These are phyloP conservation scores for Cyberlindnera saturnus DNA, from an alignment of 805 yeast species.

Conservation along the genomic window DNA sequence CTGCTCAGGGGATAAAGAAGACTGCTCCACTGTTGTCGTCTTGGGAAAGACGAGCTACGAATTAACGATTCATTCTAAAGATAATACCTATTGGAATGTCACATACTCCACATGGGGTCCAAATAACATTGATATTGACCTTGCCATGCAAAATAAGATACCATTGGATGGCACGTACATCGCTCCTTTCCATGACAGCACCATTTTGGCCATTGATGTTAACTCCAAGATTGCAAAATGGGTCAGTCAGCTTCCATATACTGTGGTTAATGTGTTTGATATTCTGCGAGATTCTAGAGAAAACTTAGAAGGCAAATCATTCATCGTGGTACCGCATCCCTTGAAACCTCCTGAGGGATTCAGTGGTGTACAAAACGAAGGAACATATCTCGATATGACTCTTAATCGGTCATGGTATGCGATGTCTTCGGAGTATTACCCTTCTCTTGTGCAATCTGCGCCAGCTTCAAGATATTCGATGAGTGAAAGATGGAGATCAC, in stretches of 20 bases:
- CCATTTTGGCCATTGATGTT: slow-evolving; percentile 69
- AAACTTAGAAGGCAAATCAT: slow-evolving; percentile 25
- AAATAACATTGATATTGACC: slow-evolving; percentile 63
- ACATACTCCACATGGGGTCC: slow-evolving; percentile 90
- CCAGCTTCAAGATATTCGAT: slow-evolving; percentile 57
- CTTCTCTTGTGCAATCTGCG: slow-evolving; percentile 76
- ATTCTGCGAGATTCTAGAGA: slow-evolving; percentile 34
- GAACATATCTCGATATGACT: slow-evolving; percentile 65
- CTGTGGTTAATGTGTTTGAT: slow-evolving; percentile 77
- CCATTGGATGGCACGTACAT: slow-evolving; percentile 72
- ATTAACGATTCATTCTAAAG: slow-evolving; percentile 68
- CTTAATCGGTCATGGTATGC: slow-evolving; percentile 76
- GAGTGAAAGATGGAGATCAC: slow-evolving; percentile 37
- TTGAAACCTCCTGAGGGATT: slow-evolving; percentile 29
- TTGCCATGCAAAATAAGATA: slow-evolving; percentile 41
- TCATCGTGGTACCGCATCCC: slow-evolving; percentile 64
- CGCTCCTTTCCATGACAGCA: slow-evolving; percentile 77
- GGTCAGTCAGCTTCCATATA: slow-evolving; percentile 67
- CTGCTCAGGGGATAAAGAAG: slow-evolving; percentile 9
- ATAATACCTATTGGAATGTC: slow-evolving; percentile 74
- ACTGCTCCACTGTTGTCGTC: slow-evolving; percentile 37
- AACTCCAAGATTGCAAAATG: slow-evolving; percentile 69
- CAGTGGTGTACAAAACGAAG: slow-evolving; percentile 25
- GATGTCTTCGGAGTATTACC: slow-evolving; percentile 69
- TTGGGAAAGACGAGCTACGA: slow-evolving; percentile 72